Conservation (phyloP, 768 basidiomycete genomes). For the Chalciporus chontae region DNA sequence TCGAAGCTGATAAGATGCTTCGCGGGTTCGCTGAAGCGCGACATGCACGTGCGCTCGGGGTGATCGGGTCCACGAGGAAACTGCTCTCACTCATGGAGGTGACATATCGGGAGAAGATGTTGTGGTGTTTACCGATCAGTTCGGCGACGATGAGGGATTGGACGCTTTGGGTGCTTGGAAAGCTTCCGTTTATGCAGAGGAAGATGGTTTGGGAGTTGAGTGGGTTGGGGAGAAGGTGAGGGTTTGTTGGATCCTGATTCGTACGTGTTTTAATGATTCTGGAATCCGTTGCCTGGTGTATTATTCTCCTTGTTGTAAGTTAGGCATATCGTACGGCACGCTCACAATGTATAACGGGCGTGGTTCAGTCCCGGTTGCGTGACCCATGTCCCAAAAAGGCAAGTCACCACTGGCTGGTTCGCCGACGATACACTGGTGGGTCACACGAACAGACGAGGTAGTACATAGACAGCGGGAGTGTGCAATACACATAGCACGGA, state of each 20-base stretch:
- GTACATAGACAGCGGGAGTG: no score
- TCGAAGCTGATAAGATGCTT: constrained; percentile 33
- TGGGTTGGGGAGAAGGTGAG: constrained; percentile 26
- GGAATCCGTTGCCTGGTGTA: neutral
- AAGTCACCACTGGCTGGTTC: no score
- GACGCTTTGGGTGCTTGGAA: constrained; percentile 21
- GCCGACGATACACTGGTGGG: no score
- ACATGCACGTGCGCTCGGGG: constrained; percentile 37
- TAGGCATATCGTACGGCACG: neutral
- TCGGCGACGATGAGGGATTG: constrained; percentile 26
- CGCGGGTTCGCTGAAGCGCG: constrained; percentile 35
- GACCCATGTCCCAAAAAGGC: no score
- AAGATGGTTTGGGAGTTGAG: constrained; percentile 25
- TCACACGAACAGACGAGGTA: no score
- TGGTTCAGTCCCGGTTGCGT: neutral
- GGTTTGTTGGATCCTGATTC: constrained; percentile 5
- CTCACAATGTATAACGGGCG: neutral
- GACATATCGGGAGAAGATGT: constrained; percentile 8
- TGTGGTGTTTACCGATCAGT: constrained; percentile 30
- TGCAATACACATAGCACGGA: no score
- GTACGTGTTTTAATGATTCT: neutral
- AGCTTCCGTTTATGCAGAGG: constrained; percentile 17
- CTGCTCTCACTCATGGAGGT: constrained; percentile 25
- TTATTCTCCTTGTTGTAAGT: no score
- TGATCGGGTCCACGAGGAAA: constrained; percentile 40